Evolutionary conservation across 2,329 filamentous ascomycete genomes (phyloP), one percentile per base, ranked within the genome.

Genomic region (Lecanicillium sp.): DNA sequence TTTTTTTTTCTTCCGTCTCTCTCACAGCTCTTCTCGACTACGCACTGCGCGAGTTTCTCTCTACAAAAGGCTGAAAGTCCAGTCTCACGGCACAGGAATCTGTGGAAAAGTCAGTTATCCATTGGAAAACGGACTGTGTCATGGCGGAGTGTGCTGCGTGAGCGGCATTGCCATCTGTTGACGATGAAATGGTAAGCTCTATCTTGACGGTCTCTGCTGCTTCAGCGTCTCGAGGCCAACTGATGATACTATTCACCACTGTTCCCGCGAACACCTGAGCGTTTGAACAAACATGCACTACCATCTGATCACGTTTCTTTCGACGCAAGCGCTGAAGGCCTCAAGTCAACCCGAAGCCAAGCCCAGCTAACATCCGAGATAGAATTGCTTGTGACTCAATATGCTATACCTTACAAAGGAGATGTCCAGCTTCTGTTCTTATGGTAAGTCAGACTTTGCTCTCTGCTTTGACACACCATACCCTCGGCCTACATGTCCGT

Each of bases 261-360:
- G 75, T 80, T 81, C 75, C 63, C 74, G 78, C 73, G 76, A 81
- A 59, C 56, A 58, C 71, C 73, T 74, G 78, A 81, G 78, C 78
- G 75, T 61, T 55, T 62, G 72, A 79, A 81, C 74, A 72, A 74
- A 84, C 81, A 85, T 85, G 81, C 81, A 85, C 80, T 83, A 85
- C 81, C 81, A 85, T 85, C 81, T 85, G 81, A 81, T 19, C 44
- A 19, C 36, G 17, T 33, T 30, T 10, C 35, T 43, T 23, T 42
- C 37, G 45, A 48, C 23, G 37, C 45, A n/a, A 35, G 23, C 45
- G 30, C 37, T 40, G 15, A 36, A 40, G 36, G 36, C 35, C 27
- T 15, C n/a, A 14, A 3, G 19, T 11, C 20, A 21, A 8, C 4
- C 2, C 40, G 27, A 20, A 17, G n/a, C 4, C n/a, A 29, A 20